Evolutionary conservation across 2,329 filamentous ascomycete genomes (phyloP), one percentile per base, ranked within the genome.

Genomic region (Stagonosporopsis cucurbitacearum): DNA sequence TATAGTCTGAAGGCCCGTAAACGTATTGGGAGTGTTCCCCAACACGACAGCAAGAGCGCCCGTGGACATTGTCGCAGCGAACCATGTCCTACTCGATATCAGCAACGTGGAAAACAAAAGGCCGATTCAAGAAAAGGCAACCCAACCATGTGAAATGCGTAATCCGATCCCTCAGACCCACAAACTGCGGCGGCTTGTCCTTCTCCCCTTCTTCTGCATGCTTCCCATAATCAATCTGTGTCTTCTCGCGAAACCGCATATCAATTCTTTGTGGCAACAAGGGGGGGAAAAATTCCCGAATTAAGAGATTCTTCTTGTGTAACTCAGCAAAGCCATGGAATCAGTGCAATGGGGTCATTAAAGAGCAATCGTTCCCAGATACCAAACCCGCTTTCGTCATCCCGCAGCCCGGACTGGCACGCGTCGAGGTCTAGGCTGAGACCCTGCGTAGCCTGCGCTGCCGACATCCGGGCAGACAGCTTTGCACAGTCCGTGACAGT

Each of bases 21-120:
- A 93, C 64, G 86, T 84, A 8, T 72, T 70, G 6, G 89, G 89
- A 17, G 80, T 79, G 46, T 86, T 85, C 2, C 82, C 81, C 40
- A 92, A 80, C 15, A 92, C 80, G 2, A 88, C 74, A 0, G 88
- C 84, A 1, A 92, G 74, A 0, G 88, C 88, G 30, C 89, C 89
- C 0, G 88, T 90, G 43, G 86, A 89, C 89, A 92, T 92, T 2
- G 88, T 87, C 28, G 86, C 78, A 1, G 88, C 89, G 74, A 88
- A 93, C 88, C 88, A 69, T 53, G 65, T 55, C 66, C 64, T 67
- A 28, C 36, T 13, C 6, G 1, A 20, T 4, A 22, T 37, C 20
- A 36, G 39, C 8, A 11, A 6, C 12, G 19, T 33, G 12, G 4
- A 22, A 0, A 19, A n/a, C 7, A 22, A 0, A 19, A n/a, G 5